Evolutionary conservation across 257 asterid species (phyloP), one percentile per base, ranked within the genome.

Genomic region (Oldenlandia corymbosa): DNA sequence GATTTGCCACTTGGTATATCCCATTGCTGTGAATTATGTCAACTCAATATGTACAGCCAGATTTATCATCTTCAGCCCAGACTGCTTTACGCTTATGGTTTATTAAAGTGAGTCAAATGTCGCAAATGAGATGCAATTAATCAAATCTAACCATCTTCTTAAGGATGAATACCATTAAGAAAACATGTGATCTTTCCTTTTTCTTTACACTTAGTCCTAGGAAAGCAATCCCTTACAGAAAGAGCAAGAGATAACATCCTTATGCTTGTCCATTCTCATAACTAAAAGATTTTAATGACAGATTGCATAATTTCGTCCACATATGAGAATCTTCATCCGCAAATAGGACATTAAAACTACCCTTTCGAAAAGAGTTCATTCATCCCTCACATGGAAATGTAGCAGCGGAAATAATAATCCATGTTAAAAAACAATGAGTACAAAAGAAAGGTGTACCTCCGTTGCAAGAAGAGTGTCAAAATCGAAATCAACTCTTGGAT

Each of bases 401-500:
- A 12, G 20, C 21, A 42, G 37, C 24, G 12, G 55, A 48, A 20
- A 27, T 6, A 1, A 17, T 2, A 12, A 56, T 43, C 20, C 14
- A 53, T 21, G 16, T 27, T 53, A 34, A 34, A 34, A 4, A 39
- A 18, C 62, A 58, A n/a, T 31, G 17, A 27, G 18, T 21, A 60
- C 6, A 28, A 31, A 63, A 16, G 65, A 34, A 42, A 47, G 50
- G 74, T 91, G 75, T 81, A 91, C 97, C 73, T 88, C 94, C 23
- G 79, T 81, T 37, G 86, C 83, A 68, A 88, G 68, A 67, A 91
- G 75, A 53, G 77, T 66, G 43, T 91, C 95, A 9, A 88, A 71
- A 79, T 84, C 86, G 77, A 83, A 78, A 75, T 84, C 91, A 62
- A 78, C 79, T 73, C 91, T 77, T 0, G 97, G 92, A 81, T 84